Base-by-base conservation (phyloP, 2,329 filamentous ascomycete species). In the Blastomyces silverae region DNA sequence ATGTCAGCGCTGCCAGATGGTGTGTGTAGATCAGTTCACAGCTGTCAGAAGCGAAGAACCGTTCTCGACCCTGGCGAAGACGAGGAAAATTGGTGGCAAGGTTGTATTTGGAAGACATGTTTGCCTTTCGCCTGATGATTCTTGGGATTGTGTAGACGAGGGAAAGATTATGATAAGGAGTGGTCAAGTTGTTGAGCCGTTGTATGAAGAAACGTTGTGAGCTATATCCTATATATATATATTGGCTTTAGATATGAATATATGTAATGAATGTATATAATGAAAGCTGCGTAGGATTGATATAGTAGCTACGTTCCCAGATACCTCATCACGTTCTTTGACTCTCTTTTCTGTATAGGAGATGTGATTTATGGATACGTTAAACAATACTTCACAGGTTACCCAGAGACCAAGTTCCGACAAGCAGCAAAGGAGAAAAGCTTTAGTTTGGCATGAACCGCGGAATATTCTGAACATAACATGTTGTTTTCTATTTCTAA, bases 1-100 rank as follows among this genome's bases (percentile, higher is more conserved):
- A 2, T 99, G 94, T 72, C 85, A 91, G 66, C 82, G 94, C 66
- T 99, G 94, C 71, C 92, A 96, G 75, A 97, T 99, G 92, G 89
- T 99, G 11, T 97, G 93, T 73, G 86, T 97, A 57, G 88, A 99
- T 72, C 94, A 97, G 75, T 81, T 86, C 58, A 96, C 89, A 15
- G 92, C 87, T 0, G 82, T 86, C 67, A 89, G 87, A 74, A 86
- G 87, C 68, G 86, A 91, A 67, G 94, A 97, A 75, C 94, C 94
- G 0, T 96, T 94, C 73, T 85, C 89, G 3, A 97, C 92, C 0
- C 79, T 99, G 65, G 88, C 90, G 1, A 96, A 95, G 80, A 96
- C 91, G 13, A 85, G 94, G 69, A 85, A 90, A 64, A 87, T 91
- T 68, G 87, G 90, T 62, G 91, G 92, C 1, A 92, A 92, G 76